A percentile compares a stretch with the other conserved stretches of the same genome.
phyloP scores from a whole-genome alignment of 495 filamentous ascomycete genomes.

The Entonaema liquescens region DNA sequence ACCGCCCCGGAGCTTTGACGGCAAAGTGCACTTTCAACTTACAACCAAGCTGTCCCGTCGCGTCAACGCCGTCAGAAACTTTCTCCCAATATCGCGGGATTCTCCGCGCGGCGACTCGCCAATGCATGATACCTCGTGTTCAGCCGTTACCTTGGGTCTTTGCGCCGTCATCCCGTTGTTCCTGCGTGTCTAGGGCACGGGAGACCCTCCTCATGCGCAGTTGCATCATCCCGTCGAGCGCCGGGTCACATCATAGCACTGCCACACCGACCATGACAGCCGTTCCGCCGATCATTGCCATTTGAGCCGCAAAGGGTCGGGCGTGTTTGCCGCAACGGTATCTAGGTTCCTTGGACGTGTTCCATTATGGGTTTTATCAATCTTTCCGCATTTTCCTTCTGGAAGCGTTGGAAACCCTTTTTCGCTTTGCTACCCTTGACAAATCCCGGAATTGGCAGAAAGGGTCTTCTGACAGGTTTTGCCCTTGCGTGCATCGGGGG shows the following conservation, averaged over 20 bases:
- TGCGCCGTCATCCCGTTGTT: constrained; percentile 31
- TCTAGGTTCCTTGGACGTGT: constrained; percentile 20
- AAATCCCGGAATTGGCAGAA: constrained; percentile 25
- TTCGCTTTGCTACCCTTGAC: constrained; percentile 8
- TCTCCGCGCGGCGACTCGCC: constrained; percentile 28
- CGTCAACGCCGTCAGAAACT: neutral
- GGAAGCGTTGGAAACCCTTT: constrained; percentile 20
- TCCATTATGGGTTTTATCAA: constrained; percentile 27
- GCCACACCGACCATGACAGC: constrained; percentile 37
- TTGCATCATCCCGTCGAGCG: constrained; percentile 38
- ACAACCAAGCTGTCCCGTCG: constrained; percentile 6
- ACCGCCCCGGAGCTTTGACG: neutral
- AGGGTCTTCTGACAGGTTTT: constrained; percentile 25
- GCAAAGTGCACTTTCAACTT: neutral
- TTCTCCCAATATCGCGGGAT: constrained; percentile 10
- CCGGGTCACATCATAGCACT: constrained; percentile 37
- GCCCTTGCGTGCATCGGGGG: neutral
- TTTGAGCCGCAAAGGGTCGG: constrained; percentile 25
- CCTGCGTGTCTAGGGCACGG: constrained; percentile 19
- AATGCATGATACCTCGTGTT: constrained; percentile 41
- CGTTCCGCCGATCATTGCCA: constrained; percentile 37
- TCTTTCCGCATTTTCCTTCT: constrained; percentile 31
- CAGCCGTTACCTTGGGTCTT: constrained; percentile 29
- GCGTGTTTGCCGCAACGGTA: constrained; percentile 34
- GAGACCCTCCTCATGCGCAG: constrained; percentile 28